Conservation (phyloP, 306 rosid genomes). For the Vigna unguiculata region DNA sequence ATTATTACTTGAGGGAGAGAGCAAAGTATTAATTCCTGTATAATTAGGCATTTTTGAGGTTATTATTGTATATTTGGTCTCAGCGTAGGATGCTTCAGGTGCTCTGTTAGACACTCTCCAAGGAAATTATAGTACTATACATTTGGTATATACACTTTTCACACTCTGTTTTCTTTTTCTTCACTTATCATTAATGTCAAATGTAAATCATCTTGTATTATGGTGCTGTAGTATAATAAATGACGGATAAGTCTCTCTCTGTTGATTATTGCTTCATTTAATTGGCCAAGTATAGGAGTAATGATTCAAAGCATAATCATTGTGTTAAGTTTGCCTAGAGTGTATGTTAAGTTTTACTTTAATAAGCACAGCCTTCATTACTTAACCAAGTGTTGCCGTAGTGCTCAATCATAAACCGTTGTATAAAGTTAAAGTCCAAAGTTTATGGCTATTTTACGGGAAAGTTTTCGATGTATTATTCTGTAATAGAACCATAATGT, state of each 20-base stretch:
- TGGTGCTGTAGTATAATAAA: slow-evolving; percentile 18
- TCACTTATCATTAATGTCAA: not conserved
- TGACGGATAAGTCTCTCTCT: slow-evolving; percentile 13
- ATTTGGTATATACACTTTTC: slow-evolving; percentile 10
- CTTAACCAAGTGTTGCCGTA: slow-evolving; percentile 5
- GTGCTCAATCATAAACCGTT: slow-evolving; percentile 24
- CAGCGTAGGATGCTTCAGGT: slow-evolving; percentile 21
- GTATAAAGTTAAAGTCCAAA: not conserved
- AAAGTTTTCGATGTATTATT: not conserved
- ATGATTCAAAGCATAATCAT: slow-evolving; percentile 28
- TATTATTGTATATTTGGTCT: slow-evolving; percentile 41
- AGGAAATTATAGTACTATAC: slow-evolving; percentile 17
- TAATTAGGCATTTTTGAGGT: slow-evolving; percentile 39
- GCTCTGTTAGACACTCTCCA: slow-evolving; percentile 5
- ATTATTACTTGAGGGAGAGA: not conserved
- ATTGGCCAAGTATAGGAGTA: not conserved
- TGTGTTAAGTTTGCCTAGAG: slow-evolving; percentile 19
- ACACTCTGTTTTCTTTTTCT: slow-evolving; percentile 1
- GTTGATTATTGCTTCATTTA: not conserved
- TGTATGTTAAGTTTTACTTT: slow-evolving; percentile 7
- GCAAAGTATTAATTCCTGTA: not conserved
- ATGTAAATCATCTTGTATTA: slow-evolving; percentile 24
- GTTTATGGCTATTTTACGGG: not conserved
- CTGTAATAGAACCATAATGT: not conserved
- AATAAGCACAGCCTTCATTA: not conserved